Conservation (phyloP, 2,329 filamentous ascomycete genomes). For the Graphilbum ipis-grandicollis region DNA sequence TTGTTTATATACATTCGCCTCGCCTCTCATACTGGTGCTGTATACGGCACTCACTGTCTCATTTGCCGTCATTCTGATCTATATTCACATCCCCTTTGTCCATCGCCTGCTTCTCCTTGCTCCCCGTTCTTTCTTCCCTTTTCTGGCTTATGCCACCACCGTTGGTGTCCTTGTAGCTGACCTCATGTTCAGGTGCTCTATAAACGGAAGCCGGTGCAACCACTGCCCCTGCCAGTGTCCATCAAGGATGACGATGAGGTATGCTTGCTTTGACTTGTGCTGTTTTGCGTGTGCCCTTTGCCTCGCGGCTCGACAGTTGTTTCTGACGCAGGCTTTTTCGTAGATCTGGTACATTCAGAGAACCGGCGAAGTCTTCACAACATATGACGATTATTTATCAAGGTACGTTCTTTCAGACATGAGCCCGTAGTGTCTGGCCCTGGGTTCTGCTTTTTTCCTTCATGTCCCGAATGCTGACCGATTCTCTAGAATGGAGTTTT, state of each 20-base stretch:
- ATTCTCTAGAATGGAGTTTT: conserved; percentile 64
- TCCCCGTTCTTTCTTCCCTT: not conserved
- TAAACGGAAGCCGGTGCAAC: conserved; percentile 88
- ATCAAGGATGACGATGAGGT: conserved; percentile 77
- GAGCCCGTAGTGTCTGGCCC: too few species aligned
- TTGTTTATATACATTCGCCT: not conserved
- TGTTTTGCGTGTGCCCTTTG: not conserved
- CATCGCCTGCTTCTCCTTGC: too few species aligned
- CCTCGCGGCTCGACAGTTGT: not conserved
- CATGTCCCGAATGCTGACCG: conserved; percentile 13
- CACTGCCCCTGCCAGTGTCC: conserved; percentile 45
- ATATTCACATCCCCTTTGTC: too few species aligned
- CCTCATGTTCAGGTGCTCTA: conserved; percentile 56
- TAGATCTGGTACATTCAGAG: conserved; percentile 85
- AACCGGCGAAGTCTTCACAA: conserved; percentile 77
- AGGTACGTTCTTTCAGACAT: conserved; percentile 46
- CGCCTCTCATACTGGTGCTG: too few species aligned
- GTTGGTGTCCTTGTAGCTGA: not conserved
- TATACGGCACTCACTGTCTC: too few species aligned
- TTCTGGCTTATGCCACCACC: not conserved
- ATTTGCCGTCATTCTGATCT: too few species aligned
- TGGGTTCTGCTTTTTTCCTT: too few species aligned
- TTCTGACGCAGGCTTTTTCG: not conserved
- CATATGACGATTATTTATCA: conserved; percentile 74
- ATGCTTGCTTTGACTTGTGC: conserved; percentile 19